Percentiles rank a stretch among this genome's conserved stretches.
Evolutionary conservation across 768 basidiomycete species (phyloP).

Genomic region (Mrakia blollopis): DNA sequence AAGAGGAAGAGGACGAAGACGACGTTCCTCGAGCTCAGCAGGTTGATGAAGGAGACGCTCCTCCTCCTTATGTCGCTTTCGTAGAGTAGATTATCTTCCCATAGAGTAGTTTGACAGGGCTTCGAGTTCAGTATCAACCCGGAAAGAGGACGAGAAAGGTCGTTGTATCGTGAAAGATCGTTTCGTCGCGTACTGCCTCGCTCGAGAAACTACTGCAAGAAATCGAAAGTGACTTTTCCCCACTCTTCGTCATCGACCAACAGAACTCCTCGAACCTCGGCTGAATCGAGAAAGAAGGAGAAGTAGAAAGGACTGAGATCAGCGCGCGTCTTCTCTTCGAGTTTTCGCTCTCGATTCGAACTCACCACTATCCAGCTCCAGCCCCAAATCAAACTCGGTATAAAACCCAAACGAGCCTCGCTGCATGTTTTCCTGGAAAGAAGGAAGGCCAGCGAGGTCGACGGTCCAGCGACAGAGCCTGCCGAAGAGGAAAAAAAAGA

Average conservation of each 20-base stretch:
- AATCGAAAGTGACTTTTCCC: conserved; percentile 66
- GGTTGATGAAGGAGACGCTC: not conserved
- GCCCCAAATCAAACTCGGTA: conserved; percentile 77
- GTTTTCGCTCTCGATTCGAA: not conserved
- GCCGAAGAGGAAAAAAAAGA: no score
- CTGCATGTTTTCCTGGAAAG: conserved; percentile 68
- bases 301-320: no score
- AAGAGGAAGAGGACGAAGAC: no score
- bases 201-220: conserved; percentile 38
- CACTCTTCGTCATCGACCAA: conserved; percentile 71
- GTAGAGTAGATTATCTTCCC: no score
- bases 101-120: no score
- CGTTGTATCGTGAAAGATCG: no score
- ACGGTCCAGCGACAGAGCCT: conserved; percentile 61
- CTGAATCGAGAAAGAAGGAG: not conserved
- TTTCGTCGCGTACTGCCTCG: no score
- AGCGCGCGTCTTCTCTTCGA: no score
- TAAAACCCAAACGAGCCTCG: conserved; percentile 65
- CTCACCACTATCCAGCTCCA: conserved; percentile 58
- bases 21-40: no score
- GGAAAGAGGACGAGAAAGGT: no score
- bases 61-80: not conserved
- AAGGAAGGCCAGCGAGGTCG: conserved; percentile 68
- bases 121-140: no score
- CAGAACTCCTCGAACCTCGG: conserved; percentile 73